Base-by-base conservation (phyloP, 768 basidiomycete species). In the Lactifluus hygrophoroides region DNA sequence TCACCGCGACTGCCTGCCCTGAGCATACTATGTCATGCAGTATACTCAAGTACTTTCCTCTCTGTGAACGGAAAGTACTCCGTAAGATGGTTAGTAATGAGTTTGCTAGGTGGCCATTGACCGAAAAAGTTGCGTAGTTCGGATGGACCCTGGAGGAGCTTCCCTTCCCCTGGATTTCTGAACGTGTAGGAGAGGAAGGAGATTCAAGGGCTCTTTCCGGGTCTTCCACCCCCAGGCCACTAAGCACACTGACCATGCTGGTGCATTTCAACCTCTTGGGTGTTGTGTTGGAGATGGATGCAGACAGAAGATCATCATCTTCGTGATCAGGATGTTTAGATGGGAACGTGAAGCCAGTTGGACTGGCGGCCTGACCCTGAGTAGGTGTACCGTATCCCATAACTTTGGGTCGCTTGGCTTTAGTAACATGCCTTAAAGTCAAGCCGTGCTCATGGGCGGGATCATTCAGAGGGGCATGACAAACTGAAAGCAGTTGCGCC, bases 91-190 rank as follows among this genome's bases (percentile, higher is more conserved):
- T 78, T 95, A 23, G 94, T 90, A 75, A 98, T 98, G 62, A 98
- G 83, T 71, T 98, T 96, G 73, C 89, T 92, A 0, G 96, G 94
- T 0, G 96, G 96, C 40, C 96, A 88, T 67, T 97, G 96, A 16
- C 95, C 96, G 65, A 97, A 95, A 77, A 98, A 99, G 76, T 93
- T 94, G 71, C 89, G 89, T 47, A 94, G 70, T 67, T 91, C 93
- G 21, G 81, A 80, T 3, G 85, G 81, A 9, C 77, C 74, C 81
- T 81, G 51, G 53, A 35, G 48, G 66, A 43, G 40, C 23, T 28
- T 49, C 61, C 63, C 67, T 71, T 56, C 72, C 73, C 37, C 69
- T 72, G 58, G 66, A 69, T 42, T 73, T 72, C 62, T 57, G 74
- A n/a, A 68, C 58, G 28, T 60, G 68, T 68, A 5, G 83, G 79